phyloP scores from a whole-genome alignment of 148 eudicot genomes.

The Chenopodium album region DNA sequence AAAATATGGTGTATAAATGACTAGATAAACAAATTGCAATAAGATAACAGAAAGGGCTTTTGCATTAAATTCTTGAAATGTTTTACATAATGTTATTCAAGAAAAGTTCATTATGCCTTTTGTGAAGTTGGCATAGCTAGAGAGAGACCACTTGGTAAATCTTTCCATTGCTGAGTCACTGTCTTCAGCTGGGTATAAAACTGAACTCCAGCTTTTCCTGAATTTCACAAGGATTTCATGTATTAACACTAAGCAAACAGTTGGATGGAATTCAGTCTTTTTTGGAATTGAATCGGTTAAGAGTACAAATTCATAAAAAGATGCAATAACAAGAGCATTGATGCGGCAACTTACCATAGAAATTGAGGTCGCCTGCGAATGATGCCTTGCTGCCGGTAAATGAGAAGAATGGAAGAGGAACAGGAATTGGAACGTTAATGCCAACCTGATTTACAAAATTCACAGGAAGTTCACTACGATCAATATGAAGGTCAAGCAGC shows the following conservation, averaged over 20 bases:
- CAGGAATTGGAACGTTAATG: slow-evolving; percentile 96
- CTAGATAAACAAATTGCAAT: not conserved
- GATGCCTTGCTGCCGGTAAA: slow-evolving; percentile 97
- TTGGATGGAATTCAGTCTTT: not conserved
- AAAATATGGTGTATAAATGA: not conserved
- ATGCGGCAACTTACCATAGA: slow-evolving; percentile 60
- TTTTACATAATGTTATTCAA: slow-evolving; percentile 1
- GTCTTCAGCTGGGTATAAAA: slow-evolving; percentile 90
- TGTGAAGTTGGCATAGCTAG: slow-evolving; percentile 99
- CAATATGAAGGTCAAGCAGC: not conserved
- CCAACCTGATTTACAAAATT: slow-evolving; percentile 61
- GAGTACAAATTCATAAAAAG: not conserved
- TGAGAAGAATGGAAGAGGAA: slow-evolving; percentile 93
- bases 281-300: no score
- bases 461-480: not conserved
- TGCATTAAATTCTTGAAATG: not conserved
- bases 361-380: slow-evolving; percentile 97
- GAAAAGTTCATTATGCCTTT: slow-evolving; percentile 37
- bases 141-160: slow-evolving; percentile 75
- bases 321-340: not conserved
- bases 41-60: not conserved
- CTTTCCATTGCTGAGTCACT: slow-evolving; percentile 97
- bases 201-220: slow-evolving; percentile 96
- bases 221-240: slow-evolving; percentile 7
- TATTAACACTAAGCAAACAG: not conserved